phyloP scores from a whole-genome alignment of 1,284 basidiomycete genomes.

The Kalmanozyma brasiliensis region DNA sequence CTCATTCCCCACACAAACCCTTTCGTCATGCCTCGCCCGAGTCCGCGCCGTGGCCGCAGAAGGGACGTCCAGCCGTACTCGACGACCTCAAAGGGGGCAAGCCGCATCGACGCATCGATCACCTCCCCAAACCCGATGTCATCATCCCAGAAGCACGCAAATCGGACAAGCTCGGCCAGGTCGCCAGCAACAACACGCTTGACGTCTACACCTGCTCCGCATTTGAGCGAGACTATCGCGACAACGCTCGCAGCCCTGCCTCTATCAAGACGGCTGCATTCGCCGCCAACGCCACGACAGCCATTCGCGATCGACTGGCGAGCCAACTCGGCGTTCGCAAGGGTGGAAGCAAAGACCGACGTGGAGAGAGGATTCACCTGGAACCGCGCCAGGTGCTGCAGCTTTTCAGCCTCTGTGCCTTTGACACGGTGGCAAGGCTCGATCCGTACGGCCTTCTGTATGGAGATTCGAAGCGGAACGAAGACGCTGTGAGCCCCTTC shows the following conservation, averaged over 20 bases:
- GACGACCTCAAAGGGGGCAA: constrained; percentile 25
- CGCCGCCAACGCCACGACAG: constrained; percentile 20
- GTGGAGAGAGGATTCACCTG: constrained; percentile 30
- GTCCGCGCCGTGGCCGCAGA: constrained; percentile 42
- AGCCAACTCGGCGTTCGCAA: constrained; percentile 19
- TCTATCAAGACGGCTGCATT: constrained; percentile 21
- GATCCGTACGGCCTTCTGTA: constrained; percentile 32
- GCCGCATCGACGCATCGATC: constrained; percentile 23
- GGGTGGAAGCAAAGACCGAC: constrained; percentile 23
- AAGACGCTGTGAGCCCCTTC: constrained; percentile 26
- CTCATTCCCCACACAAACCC: constrained; percentile 13
- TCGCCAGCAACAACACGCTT: constrained; percentile 41
- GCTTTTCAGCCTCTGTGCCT: constrained; percentile 44
- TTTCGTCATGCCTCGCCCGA: constrained; percentile 43
- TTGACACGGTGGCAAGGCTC: constrained; percentile 38
- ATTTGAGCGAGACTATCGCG: constrained; percentile 32
- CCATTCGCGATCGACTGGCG: constrained; percentile 22
- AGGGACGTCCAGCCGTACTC: constrained; percentile 23
- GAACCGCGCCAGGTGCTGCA: constrained; percentile 29
- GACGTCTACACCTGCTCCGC: constrained; percentile 45
- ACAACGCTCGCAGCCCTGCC: constrained; percentile 29
- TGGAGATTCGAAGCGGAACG: constrained; percentile 18
- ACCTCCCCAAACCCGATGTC: constrained; percentile 40
- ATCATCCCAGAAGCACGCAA: constrained; percentile 45
- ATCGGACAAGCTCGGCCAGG: constrained; percentile 28